Base-by-base conservation (phyloP, 2,329 filamentous ascomycete genomes). In the Penicillium sp. region DNA sequence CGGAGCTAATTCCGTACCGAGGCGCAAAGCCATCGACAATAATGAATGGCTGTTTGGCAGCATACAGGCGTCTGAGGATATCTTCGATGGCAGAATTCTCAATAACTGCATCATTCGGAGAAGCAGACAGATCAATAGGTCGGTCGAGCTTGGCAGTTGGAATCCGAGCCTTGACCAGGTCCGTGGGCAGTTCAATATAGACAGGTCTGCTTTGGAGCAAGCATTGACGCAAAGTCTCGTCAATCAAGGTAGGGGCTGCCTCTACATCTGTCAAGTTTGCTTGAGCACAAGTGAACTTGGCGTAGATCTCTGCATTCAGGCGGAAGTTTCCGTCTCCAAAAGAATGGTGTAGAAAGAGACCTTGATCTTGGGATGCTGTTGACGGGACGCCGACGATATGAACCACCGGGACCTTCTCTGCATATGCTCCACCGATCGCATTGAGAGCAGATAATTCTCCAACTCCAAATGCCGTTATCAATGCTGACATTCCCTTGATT, bases 391-490 rank as follows among this genome's bases (percentile, higher is more conserved):
- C 83, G 18, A 86, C 82, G 47, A 86, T 78, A 61, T 86, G 83
- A 4, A 86, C 79, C 5, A 92, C 79, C 1, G 88, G 87, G 2
- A 89, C 86, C 62, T 84, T 83, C 71, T 92, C 89, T 1, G 88
- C 86, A 73, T 83, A 91, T 36, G 88, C 83, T 13, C 89, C 89
- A 1, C 88, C 89, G 49, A 91, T 74, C 27, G 86, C 89, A 66
- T 91, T 91, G 66, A 91, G 78, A 49, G 88, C 87, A 2, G 88
- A 90, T 5, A 82, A 69, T 61, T 83, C 80, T 5, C 80, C 89
- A 4, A 91, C 88, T 47, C 89, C 89, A 59, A 55, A 55, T 5
- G 52, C 90, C 40, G 88, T 91, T 61, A 91, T 55, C 43, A 91
- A 74, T 27, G 87, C 87, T 2, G 81, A 81, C 42, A 90, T 84